Conservation (phyloP, 768 basidiomycete genomes). For the Cystofilobasidium ferigula region DNA sequence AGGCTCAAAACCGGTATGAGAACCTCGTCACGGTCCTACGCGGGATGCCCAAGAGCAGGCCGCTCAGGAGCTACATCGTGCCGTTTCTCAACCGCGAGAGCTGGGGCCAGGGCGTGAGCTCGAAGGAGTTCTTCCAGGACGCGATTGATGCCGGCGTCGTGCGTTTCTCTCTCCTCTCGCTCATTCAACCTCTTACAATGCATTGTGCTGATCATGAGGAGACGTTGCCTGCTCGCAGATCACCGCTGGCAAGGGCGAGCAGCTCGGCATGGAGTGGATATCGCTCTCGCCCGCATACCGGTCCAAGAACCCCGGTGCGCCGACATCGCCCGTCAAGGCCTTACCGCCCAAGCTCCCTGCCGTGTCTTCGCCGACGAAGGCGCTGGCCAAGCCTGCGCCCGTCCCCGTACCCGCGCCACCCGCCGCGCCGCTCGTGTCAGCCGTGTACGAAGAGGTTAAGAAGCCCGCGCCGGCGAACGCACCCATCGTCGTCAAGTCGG, state of each 20-base stretch:
- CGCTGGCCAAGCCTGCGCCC: background rate
- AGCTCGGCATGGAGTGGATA: slow-evolving; percentile 22
- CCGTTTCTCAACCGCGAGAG: background rate
- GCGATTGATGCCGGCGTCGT: slow-evolving; percentile 3
- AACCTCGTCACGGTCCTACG: background rate
- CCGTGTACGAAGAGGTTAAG: too few species aligned
- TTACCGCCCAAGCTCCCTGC: background rate
- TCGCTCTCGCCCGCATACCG: background rate
- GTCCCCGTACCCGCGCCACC: background rate
- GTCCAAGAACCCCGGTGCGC: background rate
- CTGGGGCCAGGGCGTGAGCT: background rate
- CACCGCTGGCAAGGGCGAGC: slow-evolving; percentile 8
- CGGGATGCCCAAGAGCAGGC: background rate
- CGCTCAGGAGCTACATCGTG: background rate
- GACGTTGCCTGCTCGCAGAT: background rate
- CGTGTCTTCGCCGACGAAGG: too few species aligned
- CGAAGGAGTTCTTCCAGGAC: background rate
- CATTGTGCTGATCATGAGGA: too few species aligned
- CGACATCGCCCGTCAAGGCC: background rate
- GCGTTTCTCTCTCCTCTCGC: background rate
- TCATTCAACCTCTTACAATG: background rate
- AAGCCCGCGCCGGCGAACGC: too few species aligned
- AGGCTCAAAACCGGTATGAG: background rate
- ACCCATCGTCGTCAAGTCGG: too few species aligned
- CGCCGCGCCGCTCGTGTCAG: too few species aligned